Conservation (phyloP, 1,139 yeast genomes). For the Suzukiozyma palmioleophila region DNA sequence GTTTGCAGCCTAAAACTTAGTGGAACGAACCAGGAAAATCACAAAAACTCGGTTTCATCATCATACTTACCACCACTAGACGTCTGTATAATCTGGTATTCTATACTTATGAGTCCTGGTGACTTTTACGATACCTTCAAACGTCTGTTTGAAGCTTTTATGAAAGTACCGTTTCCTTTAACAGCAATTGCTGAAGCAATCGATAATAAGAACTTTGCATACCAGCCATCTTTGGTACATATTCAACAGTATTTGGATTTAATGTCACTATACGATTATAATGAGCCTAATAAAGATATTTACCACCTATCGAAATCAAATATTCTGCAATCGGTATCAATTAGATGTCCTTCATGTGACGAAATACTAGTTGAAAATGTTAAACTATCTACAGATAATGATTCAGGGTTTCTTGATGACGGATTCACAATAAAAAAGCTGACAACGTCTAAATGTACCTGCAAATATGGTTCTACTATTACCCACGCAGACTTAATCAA, state of each 20-base stretch:
- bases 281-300: not conserved
- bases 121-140: constrained; percentile 22
- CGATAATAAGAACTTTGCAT: constrained; percentile 15
- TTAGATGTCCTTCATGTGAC: constrained; percentile 1
- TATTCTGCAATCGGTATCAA: not conserved
- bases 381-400: constrained; percentile 10
- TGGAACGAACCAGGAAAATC: not conserved
- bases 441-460: not conserved
- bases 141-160: constrained; percentile 16
- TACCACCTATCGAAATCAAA: not conserved
- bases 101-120: constrained; percentile 8
- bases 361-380: constrained; percentile 7
- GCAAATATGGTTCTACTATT: constrained; percentile 8
- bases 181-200: constrained; percentile 15
- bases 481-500: constrained; percentile 15
- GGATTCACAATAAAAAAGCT: not conserved
- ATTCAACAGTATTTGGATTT: not conserved
- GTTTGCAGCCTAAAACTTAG: constrained; percentile 13
- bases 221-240: constrained; percentile 9
- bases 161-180: constrained; percentile 22
- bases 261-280: not conserved
- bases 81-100: constrained; percentile 33
- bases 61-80: constrained; percentile 24
- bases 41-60: no score
- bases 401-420: constrained; percentile 15